These are phyloP conservation scores for Nicotiana attenuata DNA, from an alignment of 257 asterid genomes.

Conservation along the genomic window DNA sequence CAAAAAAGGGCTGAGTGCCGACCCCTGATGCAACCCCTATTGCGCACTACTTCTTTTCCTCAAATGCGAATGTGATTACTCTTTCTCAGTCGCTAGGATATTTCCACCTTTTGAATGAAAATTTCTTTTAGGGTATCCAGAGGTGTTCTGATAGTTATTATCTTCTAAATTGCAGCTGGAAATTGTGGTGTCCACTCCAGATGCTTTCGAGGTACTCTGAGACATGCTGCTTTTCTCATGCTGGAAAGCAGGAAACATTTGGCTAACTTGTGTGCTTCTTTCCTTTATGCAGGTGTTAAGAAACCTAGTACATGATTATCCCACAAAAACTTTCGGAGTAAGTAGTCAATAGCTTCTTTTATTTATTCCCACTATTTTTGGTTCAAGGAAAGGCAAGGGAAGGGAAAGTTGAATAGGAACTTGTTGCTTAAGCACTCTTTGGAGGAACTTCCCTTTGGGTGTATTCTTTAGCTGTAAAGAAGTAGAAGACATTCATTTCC, in stretches of 20 bases:
- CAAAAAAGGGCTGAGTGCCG: too few species aligned
- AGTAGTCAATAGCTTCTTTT: constrained; percentile 18
- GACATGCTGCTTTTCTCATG: not conserved
- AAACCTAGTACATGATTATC: constrained; percentile 53
- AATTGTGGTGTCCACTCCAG: constrained; percentile 67
- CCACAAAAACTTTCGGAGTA: constrained; percentile 64
- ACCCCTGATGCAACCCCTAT: too few species aligned
- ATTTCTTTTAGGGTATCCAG: not conserved
- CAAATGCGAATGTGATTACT: not conserved
- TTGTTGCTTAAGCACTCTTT: not conserved
- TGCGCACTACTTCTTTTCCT: not conserved
- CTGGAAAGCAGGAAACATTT: not conserved
- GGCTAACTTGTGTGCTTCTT: not conserved
- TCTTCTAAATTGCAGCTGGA: constrained; percentile 55
- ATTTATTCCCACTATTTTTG: not conserved
- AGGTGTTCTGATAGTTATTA: not conserved
- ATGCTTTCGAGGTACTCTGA: constrained; percentile 60
- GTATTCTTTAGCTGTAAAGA: not conserved
- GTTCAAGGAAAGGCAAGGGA: not conserved
- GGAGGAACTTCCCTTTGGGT: not conserved
- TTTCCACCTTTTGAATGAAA: not conserved
- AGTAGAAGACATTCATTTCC: not conserved
- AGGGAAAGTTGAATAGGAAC: not conserved
- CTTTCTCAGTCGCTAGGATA: too few species aligned
- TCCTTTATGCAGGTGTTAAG: constrained; percentile 40